Percentiles rank a stretch among this genome's conserved stretches.
Evolutionary conservation across 1,284 basidiomycete genomes (phyloP).

Genomic region (Microbotryum intermedium): DNA sequence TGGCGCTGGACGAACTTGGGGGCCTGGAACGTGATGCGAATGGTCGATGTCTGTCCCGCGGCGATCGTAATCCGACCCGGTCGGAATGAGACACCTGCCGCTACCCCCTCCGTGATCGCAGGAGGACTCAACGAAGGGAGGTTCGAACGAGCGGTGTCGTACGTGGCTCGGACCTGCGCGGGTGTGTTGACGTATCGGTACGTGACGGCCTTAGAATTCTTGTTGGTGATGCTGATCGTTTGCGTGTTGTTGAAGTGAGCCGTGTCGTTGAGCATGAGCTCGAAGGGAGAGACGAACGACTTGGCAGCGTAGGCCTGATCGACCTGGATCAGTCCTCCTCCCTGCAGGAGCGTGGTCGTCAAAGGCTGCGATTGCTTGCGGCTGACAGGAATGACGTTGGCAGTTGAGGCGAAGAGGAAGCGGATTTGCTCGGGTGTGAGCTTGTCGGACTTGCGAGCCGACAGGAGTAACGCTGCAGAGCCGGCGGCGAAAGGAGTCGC

Average conservation of each 20-base stretch:
- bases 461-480: constrained; percentile 53
- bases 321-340: constrained; percentile 54
- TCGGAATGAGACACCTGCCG: no score
- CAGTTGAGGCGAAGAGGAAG: constrained; percentile 55
- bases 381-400: constrained; percentile 43
- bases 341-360: constrained; percentile 23
- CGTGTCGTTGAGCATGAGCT: constrained; percentile 61
- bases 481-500: constrained; percentile 53
- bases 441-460: constrained; percentile 47
- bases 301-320: constrained; percentile 53
- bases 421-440: constrained; percentile 43
- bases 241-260: constrained; percentile 49
- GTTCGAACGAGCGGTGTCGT: no score
- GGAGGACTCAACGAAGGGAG: not conserved
- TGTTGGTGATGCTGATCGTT: constrained; percentile 35
- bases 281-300: constrained; percentile 51
- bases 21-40: not conserved
- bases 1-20: constrained; percentile 1
- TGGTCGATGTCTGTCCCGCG: not conserved
- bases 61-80: not conserved
- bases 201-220: not conserved
- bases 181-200: not conserved
- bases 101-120: no score
- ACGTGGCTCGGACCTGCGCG: constrained; percentile 3
- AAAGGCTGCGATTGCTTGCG: constrained; percentile 33